Conservation (phyloP, 768 basidiomycete genomes). For the Boletus vinaceobasis region DNA sequence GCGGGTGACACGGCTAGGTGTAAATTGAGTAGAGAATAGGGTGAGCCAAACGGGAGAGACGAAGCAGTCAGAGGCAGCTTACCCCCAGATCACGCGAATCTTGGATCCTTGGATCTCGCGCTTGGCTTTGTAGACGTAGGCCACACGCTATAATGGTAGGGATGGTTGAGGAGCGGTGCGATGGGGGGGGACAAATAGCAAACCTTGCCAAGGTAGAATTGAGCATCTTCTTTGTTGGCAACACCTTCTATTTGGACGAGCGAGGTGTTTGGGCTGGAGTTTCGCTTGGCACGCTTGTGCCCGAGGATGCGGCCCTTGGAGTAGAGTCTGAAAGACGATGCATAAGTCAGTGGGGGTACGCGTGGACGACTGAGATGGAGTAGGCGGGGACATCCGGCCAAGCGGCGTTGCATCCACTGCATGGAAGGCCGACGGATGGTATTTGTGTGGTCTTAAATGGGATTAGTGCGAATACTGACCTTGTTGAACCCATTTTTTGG, state of each 20-base stretch:
- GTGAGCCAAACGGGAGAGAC: not conserved
- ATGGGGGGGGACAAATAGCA: constrained; percentile 18
- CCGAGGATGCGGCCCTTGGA: constrained; percentile 94
- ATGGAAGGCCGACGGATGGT: not conserved
- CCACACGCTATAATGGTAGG: constrained; percentile 65
- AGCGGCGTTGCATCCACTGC: constrained; percentile 16
- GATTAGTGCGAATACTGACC: constrained; percentile 46
- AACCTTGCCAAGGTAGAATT: constrained; percentile 99
- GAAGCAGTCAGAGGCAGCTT: constrained; percentile 27
- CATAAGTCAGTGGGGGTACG: not conserved
- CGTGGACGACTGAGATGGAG: not conserved
- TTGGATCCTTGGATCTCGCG: constrained; percentile 91
- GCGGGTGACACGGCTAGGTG: constrained; percentile 77
- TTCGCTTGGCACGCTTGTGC: constrained; percentile 98
- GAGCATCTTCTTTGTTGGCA: constrained; percentile 86
- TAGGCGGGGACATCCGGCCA: constrained; percentile 10
- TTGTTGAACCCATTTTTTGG: constrained; percentile 76
- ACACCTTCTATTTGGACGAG: constrained; percentile 98
- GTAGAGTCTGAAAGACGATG: constrained; percentile 69
- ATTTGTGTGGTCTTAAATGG: not conserved
- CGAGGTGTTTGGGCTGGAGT: constrained; percentile 92
- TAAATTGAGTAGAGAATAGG: not conserved
- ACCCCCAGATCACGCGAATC: constrained; percentile 99
- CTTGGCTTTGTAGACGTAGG: constrained; percentile 98
- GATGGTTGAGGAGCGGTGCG: not conserved